Conservation (phyloP, 352 stramenopile species). For the Aphanomyces invadans region DNA sequence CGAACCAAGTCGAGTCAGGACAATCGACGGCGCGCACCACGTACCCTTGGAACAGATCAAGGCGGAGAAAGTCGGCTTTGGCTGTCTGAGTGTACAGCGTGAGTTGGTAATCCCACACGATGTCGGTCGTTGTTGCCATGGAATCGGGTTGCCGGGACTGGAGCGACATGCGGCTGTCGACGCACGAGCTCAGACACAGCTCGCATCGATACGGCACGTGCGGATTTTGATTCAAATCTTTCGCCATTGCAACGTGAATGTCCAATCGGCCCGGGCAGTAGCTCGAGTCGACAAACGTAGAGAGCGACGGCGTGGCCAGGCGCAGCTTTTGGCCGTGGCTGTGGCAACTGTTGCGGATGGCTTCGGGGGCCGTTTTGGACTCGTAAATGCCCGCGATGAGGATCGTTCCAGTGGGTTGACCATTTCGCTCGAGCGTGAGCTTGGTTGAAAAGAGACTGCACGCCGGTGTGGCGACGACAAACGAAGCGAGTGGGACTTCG, state of each 20-base stretch:
- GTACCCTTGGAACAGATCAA: conserved; percentile 18
- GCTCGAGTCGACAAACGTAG: background rate
- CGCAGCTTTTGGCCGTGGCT: background rate
- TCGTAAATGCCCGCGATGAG: conserved; percentile 40
- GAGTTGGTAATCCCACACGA: conserved; percentile 34
- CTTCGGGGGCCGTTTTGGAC: conserved; percentile 25
- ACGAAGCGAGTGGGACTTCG: conserved; percentile 38
- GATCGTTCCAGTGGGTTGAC: conserved; percentile 34
- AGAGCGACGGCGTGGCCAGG: background rate
- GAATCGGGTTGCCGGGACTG: background rate
- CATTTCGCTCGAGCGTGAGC: conserved; percentile 30
- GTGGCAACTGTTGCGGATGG: background rate
- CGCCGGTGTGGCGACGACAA: conserved; percentile 23
- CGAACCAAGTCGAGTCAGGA: too few species aligned
- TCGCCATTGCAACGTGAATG: conserved; percentile 32
- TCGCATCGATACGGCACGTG: conserved; percentile 28
- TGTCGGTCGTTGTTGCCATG: conserved; percentile 1
- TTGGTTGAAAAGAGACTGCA: conserved; percentile 27
- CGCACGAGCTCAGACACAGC: conserved; percentile 35
- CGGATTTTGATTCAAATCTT: conserved; percentile 6
- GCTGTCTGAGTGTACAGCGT: conserved; percentile 33
- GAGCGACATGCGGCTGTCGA: conserved; percentile 28
- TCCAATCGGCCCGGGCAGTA: conserved; percentile 33
- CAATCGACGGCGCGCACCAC: too few species aligned
- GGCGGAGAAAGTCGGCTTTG: conserved; percentile 12